These are phyloP conservation scores for Rhizophagus clarus DNA, from an alignment of 192 early-diverging fungal genomes.

Conservation along the genomic window DNA sequence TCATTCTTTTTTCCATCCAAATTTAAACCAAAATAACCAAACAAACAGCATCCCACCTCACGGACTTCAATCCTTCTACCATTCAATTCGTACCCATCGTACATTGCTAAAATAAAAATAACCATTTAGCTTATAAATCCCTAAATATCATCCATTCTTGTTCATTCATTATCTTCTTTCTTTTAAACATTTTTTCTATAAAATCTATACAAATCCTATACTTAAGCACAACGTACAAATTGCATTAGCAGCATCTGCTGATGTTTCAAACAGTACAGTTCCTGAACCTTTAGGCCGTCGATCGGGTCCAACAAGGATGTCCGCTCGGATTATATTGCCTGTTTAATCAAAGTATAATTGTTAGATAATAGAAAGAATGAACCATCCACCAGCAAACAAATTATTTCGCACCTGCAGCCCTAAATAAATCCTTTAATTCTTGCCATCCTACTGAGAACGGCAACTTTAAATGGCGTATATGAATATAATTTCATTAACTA, in stretches of 20 bases:
- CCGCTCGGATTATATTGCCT: constrained; percentile 71
- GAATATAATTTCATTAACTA: neutral
- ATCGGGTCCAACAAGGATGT: constrained; percentile 63
- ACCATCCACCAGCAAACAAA: neutral
- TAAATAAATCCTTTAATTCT: constrained; percentile 85
- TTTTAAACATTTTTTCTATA: neutral
- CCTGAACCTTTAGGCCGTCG: constrained; percentile 74
- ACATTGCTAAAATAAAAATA: constrained; percentile 66
- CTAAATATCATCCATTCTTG: constrained; percentile 4
- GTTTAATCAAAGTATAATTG: constrained; percentile 6
- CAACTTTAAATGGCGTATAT: constrained; percentile 49
- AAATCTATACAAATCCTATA: constrained; percentile 19
- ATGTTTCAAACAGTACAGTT: constrained; percentile 71
- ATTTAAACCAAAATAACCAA: constrained; percentile 27
- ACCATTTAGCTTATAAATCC: constrained; percentile 22
- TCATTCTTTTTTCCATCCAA: constrained; percentile 19
- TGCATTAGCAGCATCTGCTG: constrained; percentile 65
- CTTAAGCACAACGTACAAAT: constrained; percentile 63
- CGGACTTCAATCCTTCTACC: constrained; percentile 78
- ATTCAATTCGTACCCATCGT: constrained; percentile 79
- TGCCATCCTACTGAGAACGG: constrained; percentile 82
- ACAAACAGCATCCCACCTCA: constrained; percentile 59
- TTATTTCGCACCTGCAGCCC: constrained; percentile 55
- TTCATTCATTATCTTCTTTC: neutral
- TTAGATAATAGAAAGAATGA: too few relatives aligned